Percentiles rank a stretch among this genome's conserved stretches.
Evolutionary conservation across 2,329 filamentous ascomycete species (phyloP).

Genomic region (Ascochyta fabae): DNA sequence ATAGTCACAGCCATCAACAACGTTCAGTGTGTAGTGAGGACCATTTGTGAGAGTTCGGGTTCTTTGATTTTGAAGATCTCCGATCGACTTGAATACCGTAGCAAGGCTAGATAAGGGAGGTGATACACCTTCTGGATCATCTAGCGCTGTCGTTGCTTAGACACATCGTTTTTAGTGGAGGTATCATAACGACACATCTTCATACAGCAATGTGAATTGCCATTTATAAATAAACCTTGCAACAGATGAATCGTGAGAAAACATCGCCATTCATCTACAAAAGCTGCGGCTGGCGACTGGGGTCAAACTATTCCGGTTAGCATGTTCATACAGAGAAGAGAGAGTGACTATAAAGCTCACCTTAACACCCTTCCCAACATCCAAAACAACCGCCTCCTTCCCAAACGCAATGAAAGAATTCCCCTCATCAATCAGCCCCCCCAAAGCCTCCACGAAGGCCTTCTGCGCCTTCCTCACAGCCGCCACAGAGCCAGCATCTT

Average conservation of each 20-base stretch:
- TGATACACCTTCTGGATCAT: too few relatives aligned
- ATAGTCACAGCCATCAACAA: too few relatives aligned
- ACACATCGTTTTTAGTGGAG: too few relatives aligned
- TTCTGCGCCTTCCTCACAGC: slow-evolving; percentile 2
- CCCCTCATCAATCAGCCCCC: not conserved
- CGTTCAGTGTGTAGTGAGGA: too few relatives aligned
- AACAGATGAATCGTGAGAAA: not conserved
- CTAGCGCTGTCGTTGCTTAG: too few relatives aligned
- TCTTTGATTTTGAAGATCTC: too few relatives aligned
- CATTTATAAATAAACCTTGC: too few relatives aligned
- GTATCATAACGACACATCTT: too few relatives aligned
- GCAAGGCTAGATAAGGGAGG: too few relatives aligned
- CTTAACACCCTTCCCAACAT: not conserved
- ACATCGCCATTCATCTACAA: not conserved
- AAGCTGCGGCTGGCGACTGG: not conserved
- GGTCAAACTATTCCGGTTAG: not conserved
- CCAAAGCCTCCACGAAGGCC: not conserved
- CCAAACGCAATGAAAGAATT: slow-evolving; percentile 2
- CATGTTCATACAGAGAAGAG: not conserved
- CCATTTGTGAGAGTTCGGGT: too few relatives aligned
- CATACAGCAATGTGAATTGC: too few relatives aligned
- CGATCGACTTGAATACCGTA: too few relatives aligned
- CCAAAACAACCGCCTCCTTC: not conserved
- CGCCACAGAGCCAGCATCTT: not conserved
- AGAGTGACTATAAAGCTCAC: not conserved